Base-by-base conservation (phyloP, 2,329 filamentous ascomycete species). In the Colletotrichum tofieldiae region DNA sequence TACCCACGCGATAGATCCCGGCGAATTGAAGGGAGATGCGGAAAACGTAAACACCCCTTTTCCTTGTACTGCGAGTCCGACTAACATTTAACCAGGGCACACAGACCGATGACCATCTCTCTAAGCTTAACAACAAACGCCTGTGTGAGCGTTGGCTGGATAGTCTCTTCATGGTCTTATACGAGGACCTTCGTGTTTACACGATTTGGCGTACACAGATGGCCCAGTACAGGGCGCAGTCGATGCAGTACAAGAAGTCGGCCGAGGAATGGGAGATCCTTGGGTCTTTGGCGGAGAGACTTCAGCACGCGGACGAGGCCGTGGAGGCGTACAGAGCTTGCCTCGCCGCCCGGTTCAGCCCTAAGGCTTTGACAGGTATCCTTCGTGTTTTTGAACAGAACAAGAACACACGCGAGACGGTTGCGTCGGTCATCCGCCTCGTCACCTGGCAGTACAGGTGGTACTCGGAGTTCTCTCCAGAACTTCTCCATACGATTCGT, bases 141-240 rank as follows among this genome's bases (percentile, higher is more conserved):
- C 90, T 99, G 1, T 99, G 96, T 79, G 96, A 99, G 83, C 92
- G 96, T 76, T 99, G 96, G 96, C 89, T 99, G 2, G 96, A 99
- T 83, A 98, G 97, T 78, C 88, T 99, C 29, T 99, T 99, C 85
- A 99, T 99, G 96, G 96, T 98, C 0, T 88, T 99, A 3, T 99
- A 99, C 81, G 96, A 99, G 82, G 96, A 99, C 79, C 89, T 99
- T 23, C 94, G 96, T 61, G 96, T 99, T 56, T 99, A 99, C 86
- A 99, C 96, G 16, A 99, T 99, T 82, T 99, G 96, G 96, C 93
- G 96, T 68, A 98, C 96, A 0, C 96, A 99, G 81, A 96, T 98
- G 91, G 94, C 95, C 0, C 96, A 98, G 81, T 98, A 95, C 80
- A 92, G 94, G 29, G 94, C 96, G 65, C 96, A 98, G 82, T 93